These are phyloP conservation scores for Talaromyces ruber DNA, from an alignment of 495 filamentous ascomycete species.

Conservation along the genomic window DNA sequence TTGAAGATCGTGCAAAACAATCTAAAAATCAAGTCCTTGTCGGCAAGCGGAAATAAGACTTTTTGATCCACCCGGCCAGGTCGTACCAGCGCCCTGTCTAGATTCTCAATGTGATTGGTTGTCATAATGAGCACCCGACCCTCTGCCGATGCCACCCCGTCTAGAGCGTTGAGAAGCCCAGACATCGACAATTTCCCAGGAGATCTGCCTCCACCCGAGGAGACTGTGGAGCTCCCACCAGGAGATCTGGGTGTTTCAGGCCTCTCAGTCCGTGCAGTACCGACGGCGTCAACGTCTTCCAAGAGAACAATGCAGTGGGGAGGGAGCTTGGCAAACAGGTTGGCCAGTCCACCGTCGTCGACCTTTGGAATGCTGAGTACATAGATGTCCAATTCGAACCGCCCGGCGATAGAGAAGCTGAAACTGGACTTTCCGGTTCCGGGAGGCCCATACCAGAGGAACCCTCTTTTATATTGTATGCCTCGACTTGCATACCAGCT, in stretches of 20 bases:
- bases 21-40: too few species aligned
- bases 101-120: slow-evolving; percentile 57
- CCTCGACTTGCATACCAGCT: slow-evolving; percentile 42
- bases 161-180: slow-evolving; percentile 60
- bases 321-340: slow-evolving; percentile 46
- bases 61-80: slow-evolving; percentile 59
- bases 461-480: slow-evolving; percentile 53
- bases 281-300: slow-evolving; percentile 59
- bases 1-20: too few species aligned
- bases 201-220: too few species aligned
- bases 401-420: slow-evolving; percentile 49
- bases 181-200: slow-evolving; percentile 25
- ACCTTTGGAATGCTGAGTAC: slow-evolving; percentile 25
- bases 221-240: too few species aligned
- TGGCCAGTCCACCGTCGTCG: slow-evolving; percentile 26
- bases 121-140: slow-evolving; percentile 66
- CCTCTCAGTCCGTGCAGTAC: slow-evolving; percentile 15
- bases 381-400: slow-evolving; percentile 54
- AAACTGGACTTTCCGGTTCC: slow-evolving; percentile 58
- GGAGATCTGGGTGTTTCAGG: slow-evolving; percentile 19
- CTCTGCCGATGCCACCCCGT: slow-evolving; percentile 58
- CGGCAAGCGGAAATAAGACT: slow-evolving; percentile 33
- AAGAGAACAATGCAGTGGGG: slow-evolving; percentile 54
- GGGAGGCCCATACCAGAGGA: slow-evolving; percentile 56
- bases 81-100: slow-evolving; percentile 58